Conservation (phyloP, 2,329 filamentous ascomycete species). For the Alternaria angustiovoidea region DNA sequence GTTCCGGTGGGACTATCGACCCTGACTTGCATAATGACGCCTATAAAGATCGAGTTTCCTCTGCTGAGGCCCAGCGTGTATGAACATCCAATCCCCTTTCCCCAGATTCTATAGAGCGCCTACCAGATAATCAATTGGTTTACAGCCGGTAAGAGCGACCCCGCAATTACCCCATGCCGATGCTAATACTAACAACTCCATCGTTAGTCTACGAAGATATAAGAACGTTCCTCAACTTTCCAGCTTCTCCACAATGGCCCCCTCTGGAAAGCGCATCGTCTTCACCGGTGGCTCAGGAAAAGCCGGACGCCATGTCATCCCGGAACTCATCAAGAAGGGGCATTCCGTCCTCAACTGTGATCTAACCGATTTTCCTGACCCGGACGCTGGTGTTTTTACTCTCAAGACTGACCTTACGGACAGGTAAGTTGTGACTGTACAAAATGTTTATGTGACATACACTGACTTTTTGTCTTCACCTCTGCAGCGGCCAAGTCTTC, state of each 20-base stretch:
- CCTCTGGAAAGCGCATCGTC: slow-evolving; percentile 52
- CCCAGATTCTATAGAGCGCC: not conserved
- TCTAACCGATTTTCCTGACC: slow-evolving; percentile 57
- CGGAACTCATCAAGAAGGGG: slow-evolving; percentile 59
- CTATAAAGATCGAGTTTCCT: slow-evolving; percentile 12
- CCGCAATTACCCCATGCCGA: slow-evolving; percentile 1
- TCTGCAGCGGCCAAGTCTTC: slow-evolving; percentile 61
- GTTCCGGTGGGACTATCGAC: slow-evolving; percentile 18
- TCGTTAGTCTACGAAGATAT: not conserved
- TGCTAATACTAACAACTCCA: not conserved
- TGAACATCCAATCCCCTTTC: not conserved
- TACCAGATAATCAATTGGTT: not conserved
- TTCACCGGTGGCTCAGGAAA: slow-evolving; percentile 60
- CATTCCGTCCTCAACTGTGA: slow-evolving; percentile 66
- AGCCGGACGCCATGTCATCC: slow-evolving; percentile 64
- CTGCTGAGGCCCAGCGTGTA: not conserved
- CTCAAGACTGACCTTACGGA: slow-evolving; percentile 65
- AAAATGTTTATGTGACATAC: not conserved
- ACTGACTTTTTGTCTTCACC: not conserved
- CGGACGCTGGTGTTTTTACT: slow-evolving; percentile 58
- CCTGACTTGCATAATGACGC: slow-evolving; percentile 16
- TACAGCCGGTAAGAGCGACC: not conserved
- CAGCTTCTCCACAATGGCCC: slow-evolving; percentile 25
- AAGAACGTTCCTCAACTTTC: not conserved
- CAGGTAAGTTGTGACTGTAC: not conserved